Conservation (phyloP, 2,329 filamentous ascomycete genomes). For the Alternaria brassicae region DNA sequence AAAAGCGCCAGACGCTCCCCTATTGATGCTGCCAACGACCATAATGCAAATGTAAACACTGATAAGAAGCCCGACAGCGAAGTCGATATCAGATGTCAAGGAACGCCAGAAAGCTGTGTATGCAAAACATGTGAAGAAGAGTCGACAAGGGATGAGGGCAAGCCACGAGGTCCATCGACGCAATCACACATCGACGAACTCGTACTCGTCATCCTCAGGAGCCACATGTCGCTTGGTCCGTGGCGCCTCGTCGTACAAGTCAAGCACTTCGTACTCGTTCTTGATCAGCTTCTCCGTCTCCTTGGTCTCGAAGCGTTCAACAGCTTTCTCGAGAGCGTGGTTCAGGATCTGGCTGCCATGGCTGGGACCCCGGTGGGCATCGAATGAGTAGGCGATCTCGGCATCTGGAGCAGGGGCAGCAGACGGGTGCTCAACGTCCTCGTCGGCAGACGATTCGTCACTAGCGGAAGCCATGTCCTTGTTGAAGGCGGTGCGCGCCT, state of each 20-base stretch:
- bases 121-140: conserved; percentile 30
- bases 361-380: conserved; percentile 57
- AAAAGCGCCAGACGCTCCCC: conserved; percentile 52
- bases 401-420: conserved; percentile 57
- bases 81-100: conserved; percentile 24
- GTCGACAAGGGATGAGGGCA: conserved; percentile 7
- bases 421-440: conserved; percentile 54
- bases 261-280: conserved; percentile 65
- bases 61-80: conserved; percentile 24
- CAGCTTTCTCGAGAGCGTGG: conserved; percentile 63
- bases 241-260: conserved; percentile 47
- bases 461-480: conserved; percentile 54
- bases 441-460: conserved; percentile 54
- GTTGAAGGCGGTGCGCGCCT: conserved; percentile 48
- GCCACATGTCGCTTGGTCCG: conserved; percentile 42
- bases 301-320: conserved; percentile 66
- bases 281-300: conserved; percentile 67
- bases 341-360: conserved; percentile 65
- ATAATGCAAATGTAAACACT: conserved; percentile 39
- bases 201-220: conserved; percentile 52
- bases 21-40: conserved; percentile 51
- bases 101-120: conserved; percentile 34
- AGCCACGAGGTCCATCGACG: conserved; percentile 8
- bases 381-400: conserved; percentile 63
- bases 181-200: conserved; percentile 47